phyloP scores from a whole-genome alignment of 2,329 filamentous ascomycete genomes.

The Colletotrichum musicola region DNA sequence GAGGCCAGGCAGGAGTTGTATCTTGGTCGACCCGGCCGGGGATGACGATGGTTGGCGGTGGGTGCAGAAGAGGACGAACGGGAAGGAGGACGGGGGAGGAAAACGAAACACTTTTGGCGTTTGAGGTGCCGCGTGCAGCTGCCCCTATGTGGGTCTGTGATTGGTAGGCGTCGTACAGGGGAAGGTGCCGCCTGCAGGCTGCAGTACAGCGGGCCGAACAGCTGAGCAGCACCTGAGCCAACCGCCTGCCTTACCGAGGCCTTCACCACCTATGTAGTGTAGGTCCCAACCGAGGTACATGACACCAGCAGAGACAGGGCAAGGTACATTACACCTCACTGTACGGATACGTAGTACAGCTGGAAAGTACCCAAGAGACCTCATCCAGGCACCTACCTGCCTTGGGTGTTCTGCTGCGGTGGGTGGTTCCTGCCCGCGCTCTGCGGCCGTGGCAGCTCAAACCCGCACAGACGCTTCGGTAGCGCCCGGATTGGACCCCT shows the following conservation, averaged over 20 bases:
- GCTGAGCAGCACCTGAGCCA: background rate
- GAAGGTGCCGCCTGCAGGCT: background rate
- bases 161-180: slow-evolving; percentile 10
- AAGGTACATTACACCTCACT: too few relatives aligned
- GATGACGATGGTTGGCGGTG: background rate
- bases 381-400: background rate
- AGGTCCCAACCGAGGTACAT: too few relatives aligned
- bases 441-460: background rate
- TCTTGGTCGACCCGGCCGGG: background rate
- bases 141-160: slow-evolving; percentile 37
- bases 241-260: too few relatives aligned
- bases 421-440: background rate
- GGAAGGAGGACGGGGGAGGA: background rate
- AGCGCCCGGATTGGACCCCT: background rate
- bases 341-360: too few relatives aligned
- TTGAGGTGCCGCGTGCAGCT: slow-evolving; percentile 28
- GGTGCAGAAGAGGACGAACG: background rate
- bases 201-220: background rate
- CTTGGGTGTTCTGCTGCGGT: background rate
- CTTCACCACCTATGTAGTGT: too few relatives aligned
- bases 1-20: background rate
- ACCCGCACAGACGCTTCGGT: background rate
- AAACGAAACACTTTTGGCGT: slow-evolving; percentile 36
- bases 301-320: too few relatives aligned
- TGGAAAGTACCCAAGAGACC: too few relatives aligned